phyloP scores from a whole-genome alignment of 163 green algal species.

The Chlorella variabilis region DNA sequence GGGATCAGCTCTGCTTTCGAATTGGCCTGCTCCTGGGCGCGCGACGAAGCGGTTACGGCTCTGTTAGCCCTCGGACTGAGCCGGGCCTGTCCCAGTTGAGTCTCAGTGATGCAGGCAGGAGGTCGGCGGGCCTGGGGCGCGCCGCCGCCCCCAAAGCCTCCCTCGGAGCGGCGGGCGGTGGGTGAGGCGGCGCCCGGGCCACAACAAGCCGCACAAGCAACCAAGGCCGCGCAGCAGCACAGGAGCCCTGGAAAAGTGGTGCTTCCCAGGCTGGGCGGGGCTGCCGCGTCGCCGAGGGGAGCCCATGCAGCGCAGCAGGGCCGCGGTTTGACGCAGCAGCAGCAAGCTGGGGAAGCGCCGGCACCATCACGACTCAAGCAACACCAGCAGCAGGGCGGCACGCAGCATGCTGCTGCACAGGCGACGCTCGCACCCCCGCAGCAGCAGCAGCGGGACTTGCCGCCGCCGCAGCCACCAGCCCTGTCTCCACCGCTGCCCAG shows the following conservation, averaged over 20 bases:
- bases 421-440: neutral
- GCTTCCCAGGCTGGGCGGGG: neutral
- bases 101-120: too few species aligned
- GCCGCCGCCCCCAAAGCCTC: neutral
- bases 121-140: constrained; percentile 17
- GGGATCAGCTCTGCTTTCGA: too few species aligned
- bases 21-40: too few species aligned
- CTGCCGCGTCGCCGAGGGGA: neutral
- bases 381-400: too few species aligned
- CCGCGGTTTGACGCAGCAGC: neutral
- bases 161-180: neutral
- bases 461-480: neutral
- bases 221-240: neutral
- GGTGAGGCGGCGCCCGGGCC: neutral
- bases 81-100: too few species aligned
- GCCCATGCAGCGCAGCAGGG: neutral
- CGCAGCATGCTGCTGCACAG: too few species aligned
- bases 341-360: neutral
- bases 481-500: neutral
- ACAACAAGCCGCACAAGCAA: neutral
- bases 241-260: neutral
- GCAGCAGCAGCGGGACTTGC: neutral
- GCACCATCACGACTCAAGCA: neutral
- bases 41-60: too few species aligned
- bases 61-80: too few species aligned